A percentile compares a stretch with the other conserved stretches of the same genome.
phyloP scores from a whole-genome alignment of 345 rosid genomes.

The Aurinia saxatilis region DNA sequence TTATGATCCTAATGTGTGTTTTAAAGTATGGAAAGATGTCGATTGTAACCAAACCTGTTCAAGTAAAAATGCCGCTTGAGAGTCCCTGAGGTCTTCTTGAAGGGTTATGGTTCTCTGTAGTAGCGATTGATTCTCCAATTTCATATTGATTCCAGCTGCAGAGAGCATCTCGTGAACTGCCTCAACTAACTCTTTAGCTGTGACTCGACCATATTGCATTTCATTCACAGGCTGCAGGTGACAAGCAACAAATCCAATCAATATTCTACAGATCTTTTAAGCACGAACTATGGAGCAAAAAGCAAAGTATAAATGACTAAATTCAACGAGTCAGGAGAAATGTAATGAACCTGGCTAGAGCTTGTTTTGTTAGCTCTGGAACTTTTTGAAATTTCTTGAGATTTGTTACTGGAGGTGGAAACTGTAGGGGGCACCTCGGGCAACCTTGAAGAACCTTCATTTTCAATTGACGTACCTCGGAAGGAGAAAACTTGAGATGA shows the following conservation, averaged over 20 bases:
- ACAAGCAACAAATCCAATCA: constrained; percentile 17
- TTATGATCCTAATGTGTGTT: neutral
- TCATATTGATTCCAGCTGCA: constrained; percentile 81
- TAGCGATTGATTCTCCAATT: constrained; percentile 69
- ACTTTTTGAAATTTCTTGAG: constrained; percentile 38
- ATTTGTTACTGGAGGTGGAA: constrained; percentile 24
- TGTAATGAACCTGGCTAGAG: constrained; percentile 54
- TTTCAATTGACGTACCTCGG: constrained; percentile 52
- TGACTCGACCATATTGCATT: constrained; percentile 62
- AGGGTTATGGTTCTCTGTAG: constrained; percentile 61
- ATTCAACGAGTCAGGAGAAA: neutral
- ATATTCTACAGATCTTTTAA: neutral
- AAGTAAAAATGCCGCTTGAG: constrained; percentile 66
- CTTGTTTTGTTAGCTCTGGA: constrained; percentile 41
- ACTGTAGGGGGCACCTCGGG: constrained; percentile 26
- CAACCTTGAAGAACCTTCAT: constrained; percentile 36
- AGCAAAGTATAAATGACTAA: neutral
- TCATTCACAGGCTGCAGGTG: constrained; percentile 45
- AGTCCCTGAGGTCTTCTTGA: constrained; percentile 73
- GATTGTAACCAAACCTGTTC: constrained; percentile 60
- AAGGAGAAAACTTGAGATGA: constrained; percentile 95
- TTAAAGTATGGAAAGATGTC: neutral
- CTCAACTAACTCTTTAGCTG: constrained; percentile 76
- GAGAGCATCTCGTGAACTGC: constrained; percentile 95
- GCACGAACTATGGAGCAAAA: neutral